These are phyloP conservation scores for Talaromyces pinophilus DNA, from an alignment of 2,329 filamentous ascomycete genomes.

Conservation along the genomic window DNA sequence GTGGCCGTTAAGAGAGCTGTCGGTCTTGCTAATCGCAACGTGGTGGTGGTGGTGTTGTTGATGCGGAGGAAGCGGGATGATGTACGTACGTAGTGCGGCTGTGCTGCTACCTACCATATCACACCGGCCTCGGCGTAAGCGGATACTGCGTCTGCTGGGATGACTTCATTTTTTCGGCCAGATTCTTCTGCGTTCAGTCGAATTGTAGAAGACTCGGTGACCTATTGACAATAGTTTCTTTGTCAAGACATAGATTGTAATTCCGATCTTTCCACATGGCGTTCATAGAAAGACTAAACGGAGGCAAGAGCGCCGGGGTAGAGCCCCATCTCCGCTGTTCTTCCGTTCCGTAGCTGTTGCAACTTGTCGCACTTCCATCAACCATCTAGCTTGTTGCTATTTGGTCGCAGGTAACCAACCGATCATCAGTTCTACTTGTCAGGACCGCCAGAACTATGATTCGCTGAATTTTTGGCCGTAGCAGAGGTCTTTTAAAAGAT, in stretches of 20 bases:
- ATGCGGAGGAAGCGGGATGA: conserved; percentile 16
- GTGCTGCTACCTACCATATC: conserved; percentile 6
- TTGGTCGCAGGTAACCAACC: not conserved
- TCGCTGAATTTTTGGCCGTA: not conserved
- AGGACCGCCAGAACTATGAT: not conserved
- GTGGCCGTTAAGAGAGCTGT: not conserved
- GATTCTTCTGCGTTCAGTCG: not conserved
- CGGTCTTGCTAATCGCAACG: not conserved
- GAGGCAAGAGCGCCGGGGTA: not conserved
- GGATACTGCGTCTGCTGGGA: not conserved
- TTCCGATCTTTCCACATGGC: not conserved
- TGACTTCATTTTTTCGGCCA: conserved; percentile 11
- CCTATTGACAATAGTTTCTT: not conserved
- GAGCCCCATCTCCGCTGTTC: conserved; percentile 5
- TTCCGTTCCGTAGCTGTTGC: conserved; percentile 10
- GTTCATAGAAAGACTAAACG: not conserved
- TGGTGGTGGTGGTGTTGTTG: conserved; percentile 7
- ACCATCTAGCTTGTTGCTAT: not conserved
- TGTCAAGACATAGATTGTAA: not conserved
- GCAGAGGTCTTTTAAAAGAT: conserved; percentile 14
- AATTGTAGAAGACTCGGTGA: not conserved
- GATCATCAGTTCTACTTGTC: not conserved
- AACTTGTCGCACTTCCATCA: not conserved
- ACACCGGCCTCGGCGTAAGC: conserved; percentile 9
- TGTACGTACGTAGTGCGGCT: conserved; percentile 2